Conservation (phyloP, 768 basidiomycete species). For the Leccinum truebloodii region DNA sequence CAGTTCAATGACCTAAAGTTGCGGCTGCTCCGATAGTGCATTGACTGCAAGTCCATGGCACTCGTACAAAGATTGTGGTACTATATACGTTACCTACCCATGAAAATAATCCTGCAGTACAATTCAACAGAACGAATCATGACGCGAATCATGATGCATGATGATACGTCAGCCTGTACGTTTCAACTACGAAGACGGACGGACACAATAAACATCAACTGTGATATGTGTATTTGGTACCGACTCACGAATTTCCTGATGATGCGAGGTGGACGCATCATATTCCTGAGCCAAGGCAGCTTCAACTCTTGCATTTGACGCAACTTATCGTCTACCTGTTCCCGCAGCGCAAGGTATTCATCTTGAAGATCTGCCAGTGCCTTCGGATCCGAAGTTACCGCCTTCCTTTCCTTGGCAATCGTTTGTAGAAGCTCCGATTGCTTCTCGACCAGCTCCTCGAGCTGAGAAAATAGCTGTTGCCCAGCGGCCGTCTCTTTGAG, state of each 20-base stretch:
- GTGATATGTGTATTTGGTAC: not conserved
- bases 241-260: not conserved
- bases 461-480: not conserved
- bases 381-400: not conserved
- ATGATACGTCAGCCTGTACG: too few relatives aligned
- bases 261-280: not conserved
- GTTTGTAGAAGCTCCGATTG: not conserved
- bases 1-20: too few relatives aligned
- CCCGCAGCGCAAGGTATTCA: not conserved
- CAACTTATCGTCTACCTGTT: not conserved
- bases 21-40: too few relatives aligned
- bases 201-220: not conserved
- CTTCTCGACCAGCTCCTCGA: not conserved
- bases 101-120: too few relatives aligned
- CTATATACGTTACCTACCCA: too few relatives aligned
- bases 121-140: too few relatives aligned
- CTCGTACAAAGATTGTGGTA: too few relatives aligned
- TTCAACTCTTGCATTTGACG: not conserved
- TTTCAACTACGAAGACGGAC: not conserved
- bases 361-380: not conserved
- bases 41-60: too few relatives aligned
- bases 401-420: not conserved
- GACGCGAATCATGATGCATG: too few relatives aligned
- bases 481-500: not conserved
- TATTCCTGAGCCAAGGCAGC: not conserved